Percentiles rank a stretch among this genome's conserved stretches.
Evolutionary conservation across 371 early-diverging fungal species (phyloP).

Genomic region (Mucor ambiguus): DNA sequence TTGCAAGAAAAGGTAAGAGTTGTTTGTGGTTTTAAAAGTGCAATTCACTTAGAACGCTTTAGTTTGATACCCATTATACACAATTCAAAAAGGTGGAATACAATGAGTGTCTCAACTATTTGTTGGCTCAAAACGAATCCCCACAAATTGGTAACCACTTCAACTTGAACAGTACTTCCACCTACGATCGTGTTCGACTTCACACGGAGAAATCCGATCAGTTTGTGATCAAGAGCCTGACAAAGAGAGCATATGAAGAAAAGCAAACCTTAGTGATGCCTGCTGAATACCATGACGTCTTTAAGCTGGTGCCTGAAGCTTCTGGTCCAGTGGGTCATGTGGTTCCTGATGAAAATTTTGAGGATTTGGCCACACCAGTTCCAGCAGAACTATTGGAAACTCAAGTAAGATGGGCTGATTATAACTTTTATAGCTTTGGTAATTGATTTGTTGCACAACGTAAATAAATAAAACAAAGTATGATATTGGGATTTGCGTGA

Average conservation of each 20-base stretch:
- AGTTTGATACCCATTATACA: conserved; percentile 39
- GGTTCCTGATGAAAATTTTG: conserved; percentile 28
- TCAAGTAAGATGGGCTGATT: conserved; percentile 26
- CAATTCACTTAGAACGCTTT: neutral
- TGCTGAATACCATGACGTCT: conserved; percentile 22
- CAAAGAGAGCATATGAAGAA: conserved; percentile 7
- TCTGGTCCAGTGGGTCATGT: conserved; percentile 20
- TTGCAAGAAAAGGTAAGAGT: conserved; percentile 26
- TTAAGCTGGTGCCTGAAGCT: conserved; percentile 29
- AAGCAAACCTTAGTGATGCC: conserved; percentile 7
- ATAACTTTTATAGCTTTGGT: conserved; percentile 32
- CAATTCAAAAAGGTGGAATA: conserved; percentile 34
- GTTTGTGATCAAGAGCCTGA: conserved; percentile 8
- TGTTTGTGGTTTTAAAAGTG: neutral
- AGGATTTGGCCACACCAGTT: conserved; percentile 27
- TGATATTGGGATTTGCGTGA: neutral
- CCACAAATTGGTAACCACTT: conserved; percentile 29
- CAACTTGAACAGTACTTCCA: conserved; percentile 3
- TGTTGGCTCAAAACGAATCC: conserved; percentile 28
- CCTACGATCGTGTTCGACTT: neutral
- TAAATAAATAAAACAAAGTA: conserved; percentile 4
- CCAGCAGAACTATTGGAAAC: conserved; percentile 29
- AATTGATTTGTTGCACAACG: conserved; percentile 3
- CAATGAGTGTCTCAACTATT: conserved; percentile 33
- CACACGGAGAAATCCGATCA: neutral